These are phyloP conservation scores for Thielaviopsis ethacetica DNA, from an alignment of 2,329 filamentous ascomycete species.

Conservation along the genomic window DNA sequence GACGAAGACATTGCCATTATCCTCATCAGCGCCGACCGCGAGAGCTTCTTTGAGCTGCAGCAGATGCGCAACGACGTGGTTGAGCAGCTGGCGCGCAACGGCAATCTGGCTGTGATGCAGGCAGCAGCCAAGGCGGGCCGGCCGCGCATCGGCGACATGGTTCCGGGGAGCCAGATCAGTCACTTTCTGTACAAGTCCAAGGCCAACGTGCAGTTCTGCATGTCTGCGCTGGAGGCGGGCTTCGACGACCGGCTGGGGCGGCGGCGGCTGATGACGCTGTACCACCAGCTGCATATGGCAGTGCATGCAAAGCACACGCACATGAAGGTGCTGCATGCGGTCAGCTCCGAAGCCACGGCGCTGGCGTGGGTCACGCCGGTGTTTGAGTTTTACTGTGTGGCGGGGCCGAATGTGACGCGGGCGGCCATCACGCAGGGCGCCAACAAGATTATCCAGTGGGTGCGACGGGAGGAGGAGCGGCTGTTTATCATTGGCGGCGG, in stretches of 20 bases:
- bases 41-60: conserved; percentile 82
- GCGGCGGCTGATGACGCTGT: conserved; percentile 64
- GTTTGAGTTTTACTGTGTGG: conserved; percentile 94
- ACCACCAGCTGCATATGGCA: conserved; percentile 67
- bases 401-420: conserved; percentile 52
- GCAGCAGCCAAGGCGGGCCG: conserved; percentile 55
- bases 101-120: conserved; percentile 58
- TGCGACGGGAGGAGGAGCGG: conserved; percentile 77
- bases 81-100: conserved; percentile 58
- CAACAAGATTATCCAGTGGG: conserved; percentile 82
- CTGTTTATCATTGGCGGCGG: conserved; percentile 97
- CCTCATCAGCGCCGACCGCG: conserved; percentile 80
- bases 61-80: conserved; percentile 49
- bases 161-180: conserved; percentile 62
- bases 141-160: conserved; percentile 54
- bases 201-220: conserved; percentile 87
- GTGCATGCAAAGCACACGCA: conserved; percentile 75
- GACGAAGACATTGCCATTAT: conserved; percentile 78
- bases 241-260: conserved; percentile 43
- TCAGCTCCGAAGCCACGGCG: conserved; percentile 57
- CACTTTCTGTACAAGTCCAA: conserved; percentile 96
- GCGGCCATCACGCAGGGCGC: conserved; percentile 64
- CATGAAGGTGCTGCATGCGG: conserved; percentile 71
- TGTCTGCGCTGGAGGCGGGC: conserved; percentile 62
- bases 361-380: conserved; percentile 81